Base-by-base conservation (phyloP, 2,329 filamentous ascomycete species). In the Fusarium haematococcum region DNA sequence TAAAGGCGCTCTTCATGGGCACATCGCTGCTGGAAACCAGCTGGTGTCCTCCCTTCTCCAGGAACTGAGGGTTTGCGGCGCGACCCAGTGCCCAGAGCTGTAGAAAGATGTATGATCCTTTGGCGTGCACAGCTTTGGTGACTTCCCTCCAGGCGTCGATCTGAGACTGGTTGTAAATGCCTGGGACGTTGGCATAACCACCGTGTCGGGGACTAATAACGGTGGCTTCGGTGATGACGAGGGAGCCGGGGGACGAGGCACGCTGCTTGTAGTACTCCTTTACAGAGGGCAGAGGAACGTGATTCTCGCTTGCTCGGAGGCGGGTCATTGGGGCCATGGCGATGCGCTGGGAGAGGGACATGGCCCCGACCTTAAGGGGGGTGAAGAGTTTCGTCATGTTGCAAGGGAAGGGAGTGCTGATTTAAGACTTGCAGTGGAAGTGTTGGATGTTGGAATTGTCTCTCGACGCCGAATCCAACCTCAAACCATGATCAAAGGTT, bases 151-250 rank as follows among this genome's bases (percentile, higher is more conserved):
- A 64, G 11, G 62, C 50, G 5, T 45, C 35, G n/a, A 64, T 57
- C n/a, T 64, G 62, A 18, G 37, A 30, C 20, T 54, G 10, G 18
- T 33, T 65, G 41, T 52, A 60, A 16, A 65, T 60, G 27, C 63
- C 63, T 3, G 63, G 63, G 9, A 54, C 54, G 33, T 65, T 65
- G 43, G 20, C 56, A 16, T 23, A 39, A 27, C 63, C 63, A 2
- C 54, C 63, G 10, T 65, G 23, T 3, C 27, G 41, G 4, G 20
- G 32, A 6, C 54, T 50, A 11, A 65, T 65, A 33, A 52, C 48
- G 9, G 56, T 60, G 14, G 41, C 63, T 25, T 52, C 48, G 6
- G 41, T 52, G 5, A 52, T 16, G 18, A 52, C 18, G 9, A 52
- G 48, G 13, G 48, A 52, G 16, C 48, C 48, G 4, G 25, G 48